Evolutionary conservation across 1,284 basidiomycete species (phyloP).

Genomic region (Singerocomus inundabilis): DNA sequence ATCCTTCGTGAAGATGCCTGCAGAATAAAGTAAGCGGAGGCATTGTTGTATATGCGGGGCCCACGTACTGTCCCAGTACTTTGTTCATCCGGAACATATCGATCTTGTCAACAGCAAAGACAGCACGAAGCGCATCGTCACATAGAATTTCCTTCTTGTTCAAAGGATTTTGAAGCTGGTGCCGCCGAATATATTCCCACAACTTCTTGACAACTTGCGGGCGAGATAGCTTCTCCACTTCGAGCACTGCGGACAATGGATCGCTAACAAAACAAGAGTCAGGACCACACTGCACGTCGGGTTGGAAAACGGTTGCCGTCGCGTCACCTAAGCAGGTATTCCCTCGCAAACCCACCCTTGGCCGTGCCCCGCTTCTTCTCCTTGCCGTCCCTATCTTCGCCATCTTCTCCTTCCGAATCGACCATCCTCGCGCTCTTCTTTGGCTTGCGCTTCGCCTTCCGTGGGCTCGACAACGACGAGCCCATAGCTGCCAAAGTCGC

Average conservation of each 20-base stretch:
- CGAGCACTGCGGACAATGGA: slow-evolving; percentile 60
- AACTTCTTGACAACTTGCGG: slow-evolving; percentile 87
- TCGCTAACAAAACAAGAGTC: slow-evolving; percentile 42
- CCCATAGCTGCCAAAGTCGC: slow-evolving; percentile 47
- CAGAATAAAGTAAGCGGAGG: slow-evolving; percentile 1
- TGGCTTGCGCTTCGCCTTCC: slow-evolving; percentile 41
- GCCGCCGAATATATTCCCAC: slow-evolving; percentile 81
- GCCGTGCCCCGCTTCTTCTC: slow-evolving; percentile 43
- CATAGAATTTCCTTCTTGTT: slow-evolving; percentile 83
- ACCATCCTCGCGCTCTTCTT: slow-evolving; percentile 62
- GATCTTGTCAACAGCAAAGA: slow-evolving; percentile 77
- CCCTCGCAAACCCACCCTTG: slow-evolving; percentile 74
- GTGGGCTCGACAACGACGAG: slow-evolving; percentile 40
- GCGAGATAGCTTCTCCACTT: slow-evolving; percentile 65
- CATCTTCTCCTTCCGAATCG: slow-evolving; percentile 51
- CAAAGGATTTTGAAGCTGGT: slow-evolving; percentile 75
- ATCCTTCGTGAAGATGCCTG: slow-evolving; percentile 36
- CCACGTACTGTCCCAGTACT: slow-evolving; percentile 67
- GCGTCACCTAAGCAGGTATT: slow-evolving; percentile 68
- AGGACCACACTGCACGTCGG: background rate
- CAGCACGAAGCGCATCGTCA: slow-evolving; percentile 62
- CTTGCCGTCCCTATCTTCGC: slow-evolving; percentile 43
- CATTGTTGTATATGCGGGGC: background rate
- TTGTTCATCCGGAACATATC: slow-evolving; percentile 91
- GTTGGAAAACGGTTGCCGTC: background rate